Conservation (phyloP, 805 yeast species). For the Candida germanica region DNA sequence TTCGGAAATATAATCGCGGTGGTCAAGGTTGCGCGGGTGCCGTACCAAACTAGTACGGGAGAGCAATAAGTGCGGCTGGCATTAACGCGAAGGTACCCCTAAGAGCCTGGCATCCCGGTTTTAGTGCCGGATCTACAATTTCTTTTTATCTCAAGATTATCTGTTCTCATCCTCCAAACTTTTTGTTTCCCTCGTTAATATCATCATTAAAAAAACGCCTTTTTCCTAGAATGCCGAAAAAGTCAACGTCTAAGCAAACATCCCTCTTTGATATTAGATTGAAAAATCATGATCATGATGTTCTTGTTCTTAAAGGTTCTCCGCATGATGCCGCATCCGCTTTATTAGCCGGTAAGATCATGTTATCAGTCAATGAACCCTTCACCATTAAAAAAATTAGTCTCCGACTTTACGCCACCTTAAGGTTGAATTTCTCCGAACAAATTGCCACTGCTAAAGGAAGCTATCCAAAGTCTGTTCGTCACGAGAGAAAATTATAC, state of each 20-base stretch:
- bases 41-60: no score
- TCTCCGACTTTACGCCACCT: slow-evolving; percentile 62
- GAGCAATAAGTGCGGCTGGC: no score
- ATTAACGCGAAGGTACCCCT: no score
- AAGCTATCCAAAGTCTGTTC: slow-evolving; percentile 42
- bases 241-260: slow-evolving; percentile 21
- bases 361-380: slow-evolving; percentile 73
- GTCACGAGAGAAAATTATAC: slow-evolving; percentile 60
- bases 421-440: slow-evolving; percentile 66
- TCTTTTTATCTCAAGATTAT: not conserved
- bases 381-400: slow-evolving; percentile 61
- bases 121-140: not conserved
- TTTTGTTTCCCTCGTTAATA: not conserved
- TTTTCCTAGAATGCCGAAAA: slow-evolving; percentile 11
- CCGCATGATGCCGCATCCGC: slow-evolving; percentile 76
- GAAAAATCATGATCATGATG: slow-evolving; percentile 69
- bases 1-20: not conserved
- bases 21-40: not conserved
- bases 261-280: slow-evolving; percentile 51
- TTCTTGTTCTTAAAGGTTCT: slow-evolving; percentile 75
- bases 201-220: not conserved
- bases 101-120: not conserved
- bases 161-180: not conserved
- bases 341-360: slow-evolving; percentile 72
- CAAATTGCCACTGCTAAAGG: slow-evolving; percentile 46